Percentiles rank a stretch among this genome's conserved stretches.
Evolutionary conservation across 495 filamentous ascomycete species (phyloP).

Genomic region (Glonium stellatum): DNA sequence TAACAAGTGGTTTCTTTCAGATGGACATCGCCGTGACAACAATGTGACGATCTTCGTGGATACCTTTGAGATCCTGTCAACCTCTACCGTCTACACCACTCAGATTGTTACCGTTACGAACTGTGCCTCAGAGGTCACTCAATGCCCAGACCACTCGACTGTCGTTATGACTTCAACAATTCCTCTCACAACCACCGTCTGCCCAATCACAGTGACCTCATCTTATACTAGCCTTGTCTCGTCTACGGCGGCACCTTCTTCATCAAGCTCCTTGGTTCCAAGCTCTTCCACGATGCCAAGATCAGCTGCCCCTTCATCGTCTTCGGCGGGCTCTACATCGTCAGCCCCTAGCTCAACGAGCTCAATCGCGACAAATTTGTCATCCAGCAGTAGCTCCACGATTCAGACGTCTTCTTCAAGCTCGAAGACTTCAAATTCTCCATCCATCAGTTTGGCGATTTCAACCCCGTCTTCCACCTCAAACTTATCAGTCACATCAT

Average conservation of each 20-base stretch:
- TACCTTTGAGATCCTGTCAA: conserved; percentile 5
- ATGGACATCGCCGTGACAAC: not conserved
- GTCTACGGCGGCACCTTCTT: not conserved
- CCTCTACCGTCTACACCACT: conserved; percentile 18
- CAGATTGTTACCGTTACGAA: conserved; percentile 17
- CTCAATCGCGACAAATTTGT: not conserved
- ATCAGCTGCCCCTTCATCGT: not conserved
- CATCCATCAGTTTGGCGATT: not conserved
- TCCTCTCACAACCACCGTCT: conserved; percentile 17
- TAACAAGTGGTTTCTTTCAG: not conserved
- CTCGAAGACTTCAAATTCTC: not conserved
- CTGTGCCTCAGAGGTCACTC: conserved; percentile 25
- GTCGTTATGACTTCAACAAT: conserved; percentile 12
- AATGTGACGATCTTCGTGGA: not conserved
- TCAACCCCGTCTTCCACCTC: not conserved
- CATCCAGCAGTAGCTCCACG: not conserved
- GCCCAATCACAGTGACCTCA: conserved; percentile 10
- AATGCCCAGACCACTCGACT: conserved; percentile 6
- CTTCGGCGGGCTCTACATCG: not conserved
- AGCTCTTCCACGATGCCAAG: not conserved
- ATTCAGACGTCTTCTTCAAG: not conserved
- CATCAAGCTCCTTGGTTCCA: not conserved
- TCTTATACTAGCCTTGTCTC: not conserved
- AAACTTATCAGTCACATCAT: not conserved
- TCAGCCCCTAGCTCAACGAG: not conserved